Evolutionary conservation across 495 filamentous ascomycete species (phyloP).

Genomic region (Pseudomonodictys pantanalensis): DNA sequence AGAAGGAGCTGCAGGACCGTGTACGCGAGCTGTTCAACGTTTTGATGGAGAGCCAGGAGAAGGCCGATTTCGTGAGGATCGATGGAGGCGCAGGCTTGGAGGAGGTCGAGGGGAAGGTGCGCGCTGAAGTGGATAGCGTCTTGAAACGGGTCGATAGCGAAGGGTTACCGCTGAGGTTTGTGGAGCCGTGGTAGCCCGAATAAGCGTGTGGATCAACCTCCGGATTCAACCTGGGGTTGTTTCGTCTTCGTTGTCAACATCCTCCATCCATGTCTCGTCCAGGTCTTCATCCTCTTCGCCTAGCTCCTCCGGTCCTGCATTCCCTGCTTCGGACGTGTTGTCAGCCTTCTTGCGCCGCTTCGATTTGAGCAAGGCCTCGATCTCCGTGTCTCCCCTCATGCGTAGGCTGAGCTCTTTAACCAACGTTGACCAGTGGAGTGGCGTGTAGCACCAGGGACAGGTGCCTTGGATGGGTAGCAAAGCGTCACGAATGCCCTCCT

Average conservation of each 20-base stretch:
- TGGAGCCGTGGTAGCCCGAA: conserved; percentile 41
- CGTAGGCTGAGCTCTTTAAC: conserved; percentile 78
- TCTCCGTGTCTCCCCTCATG: conserved; percentile 61
- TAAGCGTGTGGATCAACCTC: not conserved
- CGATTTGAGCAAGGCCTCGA: conserved; percentile 59
- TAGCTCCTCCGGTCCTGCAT: conserved; percentile 6
- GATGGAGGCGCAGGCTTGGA: conserved; percentile 50
- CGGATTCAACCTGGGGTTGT: not conserved
- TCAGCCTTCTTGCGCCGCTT: conserved; percentile 44
- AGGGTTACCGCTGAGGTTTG: conserved; percentile 41
- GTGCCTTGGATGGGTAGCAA: conserved; percentile 66
- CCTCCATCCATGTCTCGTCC: conserved; percentile 21
- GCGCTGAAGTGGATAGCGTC: conserved; percentile 23
- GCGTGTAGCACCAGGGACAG: conserved; percentile 68
- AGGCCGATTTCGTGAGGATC: conserved; percentile 42
- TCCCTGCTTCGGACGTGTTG: conserved; percentile 5
- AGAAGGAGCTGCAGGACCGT: conserved; percentile 71
- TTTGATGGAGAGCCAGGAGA: conserved; percentile 33
- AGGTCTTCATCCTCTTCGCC: conserved; percentile 32
- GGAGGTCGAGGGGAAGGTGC: conserved; percentile 28
- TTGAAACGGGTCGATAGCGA: conserved; percentile 43
- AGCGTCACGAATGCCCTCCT: conserved; percentile 41
- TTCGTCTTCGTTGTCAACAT: conserved; percentile 21
- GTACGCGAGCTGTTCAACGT: conserved; percentile 68
- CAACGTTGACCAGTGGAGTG: conserved; percentile 69